Base-by-base conservation (phyloP, 2,329 filamentous ascomycete species). In the Niveomyces coronatus region DNA sequence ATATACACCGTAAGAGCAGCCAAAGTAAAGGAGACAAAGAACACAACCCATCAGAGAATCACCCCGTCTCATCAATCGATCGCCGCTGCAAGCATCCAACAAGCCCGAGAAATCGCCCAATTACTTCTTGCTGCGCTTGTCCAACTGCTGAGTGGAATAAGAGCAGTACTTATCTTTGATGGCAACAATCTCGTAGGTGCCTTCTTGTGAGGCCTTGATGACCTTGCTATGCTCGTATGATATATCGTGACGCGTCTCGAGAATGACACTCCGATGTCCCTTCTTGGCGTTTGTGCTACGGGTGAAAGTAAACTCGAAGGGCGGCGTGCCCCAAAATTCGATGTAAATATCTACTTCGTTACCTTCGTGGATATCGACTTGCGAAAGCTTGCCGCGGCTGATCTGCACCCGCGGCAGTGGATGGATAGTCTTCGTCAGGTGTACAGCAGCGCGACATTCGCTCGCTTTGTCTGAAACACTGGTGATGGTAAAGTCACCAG, bases 251-350 rank as follows among this genome's bases (percentile, higher is more conserved):
- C 85, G 77, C 47, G 93, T 95, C 64, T 98, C 93, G 14, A 98
- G 70, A 23, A 98, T 75, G 50, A 79, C 71, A 26, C 81, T 77
- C 53, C 79, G 83, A 58, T 86, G 84, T 2, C 82, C 82, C 63
- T 80, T 86, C 42, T 74, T 82, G 39, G 79, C 79, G 55, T 94
- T 94, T 31, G 85, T 85, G 60, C 82, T 91, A 44, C 91, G 74
- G 15, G 87, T 96, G 58, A 94, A 96, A 41, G 89, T 95, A 56
- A 96, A 98, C 61, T 96, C 91, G 53, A 98, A 98, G 1, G 91
- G 91, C 44, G 91, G 87, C 5, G 85, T 88, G 40, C 93, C 91
- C 67, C 84, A 88, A 62, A 98, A 98, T 52, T 94, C 85, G 51
- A 98, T 96, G 7, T 86, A 65, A 37, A 98, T 87, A 55, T 95